Evolutionary conservation across 2,329 filamentous ascomycete species (phyloP), one percentile per base, ranked within the genome.

Genomic region (Fusarium incarnatum): DNA sequence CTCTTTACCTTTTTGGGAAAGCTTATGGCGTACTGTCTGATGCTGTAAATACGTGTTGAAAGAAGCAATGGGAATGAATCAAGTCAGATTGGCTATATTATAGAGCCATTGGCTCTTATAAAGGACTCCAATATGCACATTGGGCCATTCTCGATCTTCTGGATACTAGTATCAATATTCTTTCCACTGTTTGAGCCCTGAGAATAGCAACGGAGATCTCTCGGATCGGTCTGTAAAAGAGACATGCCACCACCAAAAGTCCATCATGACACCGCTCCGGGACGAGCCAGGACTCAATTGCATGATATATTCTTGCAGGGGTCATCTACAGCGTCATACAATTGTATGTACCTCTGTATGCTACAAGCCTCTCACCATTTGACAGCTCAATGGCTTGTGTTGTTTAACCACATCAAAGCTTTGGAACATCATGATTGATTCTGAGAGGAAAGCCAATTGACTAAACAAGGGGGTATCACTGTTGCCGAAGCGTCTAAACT

Each of bases 1-100:
- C 73, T 76, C 72, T 60, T 71, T 76, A 28, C 73, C 65, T 40
- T 32, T 71, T 73, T 66, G 10, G 73, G 73, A 61, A 68, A 75
- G 62, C 56, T 65, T 46, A 53, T 40, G 41, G 46, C 47, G 45
- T 32, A 49, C 30, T 47, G 60, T 64, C 56, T 67, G 30, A n/a
- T 65, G 57, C 49, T 64, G 34, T 27, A 46, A 47, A 27, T 47
- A 62, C 52, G 46, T 54, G 25, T 65, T 11, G 25, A 11, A 34
- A 55, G 49, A 64, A 42, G 47, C n/a, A 8, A 41, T 18, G 32
- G 45, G 20, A 46, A 54, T 11, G 22, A 41, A n/a, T 20, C 22
- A 57, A 40, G n/a, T 28, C 30, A 48, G 12, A 11, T 18, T 22
- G 22, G 5, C 40, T 27, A n/a, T 30, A 8, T 27, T 44, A 49